Base-by-base conservation (phyloP, 352 stramenopile species). In the Phytopythium chamaehyphon region DNA sequence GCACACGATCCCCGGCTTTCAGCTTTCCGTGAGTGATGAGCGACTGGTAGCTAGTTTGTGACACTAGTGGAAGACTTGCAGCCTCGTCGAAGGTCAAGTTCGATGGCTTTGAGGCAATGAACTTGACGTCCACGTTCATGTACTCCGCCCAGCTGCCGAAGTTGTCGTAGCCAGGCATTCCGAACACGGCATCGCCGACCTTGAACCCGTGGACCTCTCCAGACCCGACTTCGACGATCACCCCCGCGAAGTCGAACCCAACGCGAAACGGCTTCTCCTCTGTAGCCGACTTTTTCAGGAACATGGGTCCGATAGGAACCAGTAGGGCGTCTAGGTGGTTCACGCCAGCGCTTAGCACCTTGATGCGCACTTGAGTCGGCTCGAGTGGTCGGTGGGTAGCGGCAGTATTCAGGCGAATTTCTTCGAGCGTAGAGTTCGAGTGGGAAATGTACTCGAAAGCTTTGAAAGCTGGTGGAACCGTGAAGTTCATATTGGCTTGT, bases 41-140 rank as follows among this genome's bases (percentile, higher is more conserved):
- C 23, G 40, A 53, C 49, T 82, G 66, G 31, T 76, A 56, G 3
- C 54, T 64, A 1, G 69, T 76, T 28, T 77, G 23, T 42, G 68
- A 76, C 0, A 57, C 63, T 6, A 61, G 51, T 16, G 55, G 51
- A 12, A 83, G 16, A 18, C 70, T 57, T 5, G 70, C 72, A 12
- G 60, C 63, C 19, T 43, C 21, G 52, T 58, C 57, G 6, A 46
- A 46, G 9, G 40, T 28, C 2, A 76, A 31, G 51, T 62, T 73
- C 40, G 71, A 62, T 11, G 74, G 74, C 50, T 82, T 86, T 38
- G 40, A 56, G 0, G 71, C 64, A 33, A 86, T 40, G 21, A 58
- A 70, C 47, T 70, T 52, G 9, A 42, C 46, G 8, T 69, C 64
- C 9, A 67, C 39, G 7, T 57, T 26, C 1, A 76, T 42, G 54